These are phyloP conservation scores for Eutrema japonicum DNA, from an alignment of 345 rosid species.

Conservation along the genomic window DNA sequence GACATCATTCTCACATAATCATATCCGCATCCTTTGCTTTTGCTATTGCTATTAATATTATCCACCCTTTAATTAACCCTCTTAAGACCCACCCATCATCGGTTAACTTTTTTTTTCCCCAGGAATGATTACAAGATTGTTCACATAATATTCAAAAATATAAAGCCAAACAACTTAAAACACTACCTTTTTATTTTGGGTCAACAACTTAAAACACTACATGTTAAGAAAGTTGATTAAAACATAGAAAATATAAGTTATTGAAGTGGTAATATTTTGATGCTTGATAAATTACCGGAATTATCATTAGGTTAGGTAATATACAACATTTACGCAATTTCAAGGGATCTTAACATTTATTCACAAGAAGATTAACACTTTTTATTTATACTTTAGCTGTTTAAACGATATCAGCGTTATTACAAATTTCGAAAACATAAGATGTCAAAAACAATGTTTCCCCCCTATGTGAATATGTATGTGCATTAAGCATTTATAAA, in stretches of 20 bases:
- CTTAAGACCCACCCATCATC: conserved; percentile 10
- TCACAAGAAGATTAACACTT: no score
- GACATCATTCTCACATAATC: conserved; percentile 36
- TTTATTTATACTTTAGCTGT: no score
- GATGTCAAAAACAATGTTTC: not conserved
- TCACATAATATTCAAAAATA: not conserved
- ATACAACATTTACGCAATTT: no score
- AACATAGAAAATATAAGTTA: no score
- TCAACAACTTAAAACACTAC: not conserved
- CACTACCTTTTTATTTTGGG: no score
- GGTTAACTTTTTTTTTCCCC: not conserved
- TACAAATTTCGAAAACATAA: not conserved
- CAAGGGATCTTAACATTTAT: no score
- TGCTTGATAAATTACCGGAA: not conserved
- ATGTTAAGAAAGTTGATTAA: no score
- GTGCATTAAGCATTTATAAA: not conserved
- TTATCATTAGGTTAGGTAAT: not conserved
- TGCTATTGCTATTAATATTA: not conserved
- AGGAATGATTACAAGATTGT: not conserved
- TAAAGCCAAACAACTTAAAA: not conserved
- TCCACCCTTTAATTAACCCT: not conserved
- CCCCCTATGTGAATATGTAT: not conserved
- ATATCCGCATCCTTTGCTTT: conserved; percentile 17
- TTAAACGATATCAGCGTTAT: not conserved
- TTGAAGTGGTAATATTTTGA: not conserved